Base-by-base conservation (phyloP, 345 rosid species). In the Populus deltoides region DNA sequence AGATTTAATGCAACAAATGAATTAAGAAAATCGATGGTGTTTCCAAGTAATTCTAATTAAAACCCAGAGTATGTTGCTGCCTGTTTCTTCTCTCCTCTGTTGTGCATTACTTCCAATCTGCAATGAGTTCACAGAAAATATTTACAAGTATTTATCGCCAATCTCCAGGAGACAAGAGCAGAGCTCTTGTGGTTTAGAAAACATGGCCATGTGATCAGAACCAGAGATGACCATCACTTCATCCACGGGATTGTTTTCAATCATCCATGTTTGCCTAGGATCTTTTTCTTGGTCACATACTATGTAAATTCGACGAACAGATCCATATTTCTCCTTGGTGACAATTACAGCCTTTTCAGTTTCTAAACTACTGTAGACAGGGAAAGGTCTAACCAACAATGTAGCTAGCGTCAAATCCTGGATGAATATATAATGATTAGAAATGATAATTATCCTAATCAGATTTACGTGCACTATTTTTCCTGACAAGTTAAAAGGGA, bases 151-250 rank as follows among this genome's bases (percentile, higher is more conserved):
- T 17, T 70, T 79, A 5, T 79, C 55, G 1, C 78, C 86, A 47
- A 81, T 29, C 65, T 83, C 79, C 66, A 13, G 41, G 65, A 86
- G 90, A 75, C 59, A 75, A 49, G 66, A 75, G 68, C 72, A 82
- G 1, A 85, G 74, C 39, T 87, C 85, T 1, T 51, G 45, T 13
- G 87, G 84, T 66, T 83, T 84, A 9, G 86, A 78, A 53, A 81
- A 36, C 89, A 87, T 83, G 36, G 73, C 78, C 89, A 86, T 89
- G 63, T 87, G 88, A 79, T 87, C 88, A 12, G 88, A 81, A 22
- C 80, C 88, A 9, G 78, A 8, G 62, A 85, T 80, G 66, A 66
- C 33, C 82, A 65, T 83, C 16, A 77, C 81, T 39, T 85, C 85
- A 25, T 79, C 80, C 1, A 77, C 41, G 4, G 90, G 87, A 66